phyloP scores from a whole-genome alignment of 345 rosid species.

The Xanthoceras sorbifolium region DNA sequence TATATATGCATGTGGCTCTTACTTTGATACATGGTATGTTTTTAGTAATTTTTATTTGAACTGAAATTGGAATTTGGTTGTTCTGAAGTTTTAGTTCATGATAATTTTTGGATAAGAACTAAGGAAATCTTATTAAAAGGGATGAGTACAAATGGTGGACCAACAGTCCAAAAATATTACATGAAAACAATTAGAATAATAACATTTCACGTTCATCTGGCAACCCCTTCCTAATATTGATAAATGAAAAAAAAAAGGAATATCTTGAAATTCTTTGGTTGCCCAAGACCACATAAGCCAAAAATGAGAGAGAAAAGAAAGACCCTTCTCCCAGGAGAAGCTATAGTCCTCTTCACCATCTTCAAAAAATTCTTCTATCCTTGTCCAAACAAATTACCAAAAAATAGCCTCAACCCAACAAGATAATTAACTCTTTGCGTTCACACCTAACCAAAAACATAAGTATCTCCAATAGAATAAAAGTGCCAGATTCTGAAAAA shows the following conservation, averaged over 20 bases:
- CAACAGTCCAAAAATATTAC: neutral
- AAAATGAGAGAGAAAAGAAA: too few relatives aligned
- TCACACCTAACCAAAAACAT: neutral
- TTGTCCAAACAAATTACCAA: neutral
- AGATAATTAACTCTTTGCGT: neutral
- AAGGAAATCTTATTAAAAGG: neutral
- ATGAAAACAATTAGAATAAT: too few relatives aligned
- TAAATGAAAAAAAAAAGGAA: neutral
- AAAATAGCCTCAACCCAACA: neutral
- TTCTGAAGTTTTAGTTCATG: neutral
- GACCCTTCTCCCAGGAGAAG: neutral
- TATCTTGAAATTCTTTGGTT: neutral
- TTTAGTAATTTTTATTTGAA: neutral
- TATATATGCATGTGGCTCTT: neutral
- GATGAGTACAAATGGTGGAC: neutral
- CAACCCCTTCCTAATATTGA: neutral
- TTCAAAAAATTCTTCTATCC: neutral
- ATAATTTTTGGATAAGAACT: neutral
- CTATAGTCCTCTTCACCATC: neutral
- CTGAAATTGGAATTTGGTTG: neutral
- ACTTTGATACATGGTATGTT: conserved; percentile 5
- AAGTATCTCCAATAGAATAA: neutral
- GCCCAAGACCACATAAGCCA: too few relatives aligned
- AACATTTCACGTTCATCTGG: neutral
- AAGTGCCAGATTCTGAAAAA: neutral